phyloP scores from a whole-genome alignment of 441 rosid genomes.

The Adansonia madagascariensis region DNA sequence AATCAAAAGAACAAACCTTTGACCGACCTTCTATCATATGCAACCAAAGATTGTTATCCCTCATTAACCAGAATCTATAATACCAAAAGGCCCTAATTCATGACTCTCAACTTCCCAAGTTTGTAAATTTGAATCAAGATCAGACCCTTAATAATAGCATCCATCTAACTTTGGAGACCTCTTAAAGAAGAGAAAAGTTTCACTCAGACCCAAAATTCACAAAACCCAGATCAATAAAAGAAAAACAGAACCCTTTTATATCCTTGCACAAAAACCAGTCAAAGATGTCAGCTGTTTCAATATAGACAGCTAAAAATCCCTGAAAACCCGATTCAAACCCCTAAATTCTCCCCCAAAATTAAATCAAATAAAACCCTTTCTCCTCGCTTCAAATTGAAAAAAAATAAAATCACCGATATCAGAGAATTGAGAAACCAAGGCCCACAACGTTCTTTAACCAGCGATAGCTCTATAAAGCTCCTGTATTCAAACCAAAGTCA shows the following conservation, averaged over 20 bases:
- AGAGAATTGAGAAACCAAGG: conserved; percentile 3
- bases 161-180: no score
- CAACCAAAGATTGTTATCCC: background rate
- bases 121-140: conserved; percentile 8
- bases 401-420: background rate
- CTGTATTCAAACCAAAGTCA: conserved; percentile 27
- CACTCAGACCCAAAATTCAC: background rate
- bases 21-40: background rate
- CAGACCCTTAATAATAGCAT: background rate
- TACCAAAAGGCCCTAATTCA: conserved; percentile 10
- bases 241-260: background rate
- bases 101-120: conserved; percentile 12
- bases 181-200: background rate
- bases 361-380: conserved; percentile 36
- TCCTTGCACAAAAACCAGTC: background rate
- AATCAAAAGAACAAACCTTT: background rate
- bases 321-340: conserved; percentile 33
- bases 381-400: conserved; percentile 15
- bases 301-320: conserved; percentile 26
- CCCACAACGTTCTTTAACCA: background rate
- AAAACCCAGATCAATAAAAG: background rate
- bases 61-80: background rate
- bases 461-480: conserved; percentile 5
- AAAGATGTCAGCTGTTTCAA: background rate
- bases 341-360: conserved; percentile 30